A percentile compares a stretch with the other conserved stretches of the same genome.
Evolutionary conservation across 2,329 filamentous ascomycete genomes (phyloP).

Genomic region (Colletotrichum viniferum): DNA sequence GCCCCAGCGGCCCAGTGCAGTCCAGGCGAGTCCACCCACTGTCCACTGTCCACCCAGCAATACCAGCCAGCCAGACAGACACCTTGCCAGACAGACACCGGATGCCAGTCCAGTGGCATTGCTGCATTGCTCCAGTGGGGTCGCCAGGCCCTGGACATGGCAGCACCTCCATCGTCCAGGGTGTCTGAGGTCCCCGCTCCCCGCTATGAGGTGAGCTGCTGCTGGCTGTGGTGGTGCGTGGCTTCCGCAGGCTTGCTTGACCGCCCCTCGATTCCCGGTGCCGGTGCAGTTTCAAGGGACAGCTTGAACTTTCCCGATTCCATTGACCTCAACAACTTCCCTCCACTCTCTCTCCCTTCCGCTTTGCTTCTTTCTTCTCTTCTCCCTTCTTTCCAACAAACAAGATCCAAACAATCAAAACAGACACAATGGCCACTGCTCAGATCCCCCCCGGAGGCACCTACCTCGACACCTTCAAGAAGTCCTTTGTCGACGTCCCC

Average conservation of each 20-base stretch:
- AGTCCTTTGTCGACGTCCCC: constrained; percentile 83
- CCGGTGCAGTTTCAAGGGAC: background rate
- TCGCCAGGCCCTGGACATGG: background rate
- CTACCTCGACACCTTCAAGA: constrained; percentile 84
- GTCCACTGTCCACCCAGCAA: background rate
- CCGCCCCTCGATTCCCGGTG: constrained; percentile 17
- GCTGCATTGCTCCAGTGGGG: constrained; percentile 13
- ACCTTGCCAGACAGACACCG: background rate
- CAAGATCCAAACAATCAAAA: background rate
- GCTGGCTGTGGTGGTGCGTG: background rate
- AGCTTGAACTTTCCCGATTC: background rate
- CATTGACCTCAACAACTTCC: background rate
- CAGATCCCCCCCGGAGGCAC: constrained; percentile 70
- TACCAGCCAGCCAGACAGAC: background rate
- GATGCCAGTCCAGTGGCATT: background rate
- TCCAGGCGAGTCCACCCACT: background rate
- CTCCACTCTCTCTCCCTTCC: background rate
- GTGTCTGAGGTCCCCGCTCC: background rate
- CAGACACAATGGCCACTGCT: constrained; percentile 55
- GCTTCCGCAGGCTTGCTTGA: constrained; percentile 9
- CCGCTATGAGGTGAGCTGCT: background rate
- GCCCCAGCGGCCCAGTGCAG: background rate
- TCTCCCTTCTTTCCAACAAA: background rate
- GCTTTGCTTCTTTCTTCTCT: background rate
- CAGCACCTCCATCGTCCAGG: background rate